Evolutionary conservation across 75 land plant species (phyloP).

Genomic region (Larix kaempferi): DNA sequence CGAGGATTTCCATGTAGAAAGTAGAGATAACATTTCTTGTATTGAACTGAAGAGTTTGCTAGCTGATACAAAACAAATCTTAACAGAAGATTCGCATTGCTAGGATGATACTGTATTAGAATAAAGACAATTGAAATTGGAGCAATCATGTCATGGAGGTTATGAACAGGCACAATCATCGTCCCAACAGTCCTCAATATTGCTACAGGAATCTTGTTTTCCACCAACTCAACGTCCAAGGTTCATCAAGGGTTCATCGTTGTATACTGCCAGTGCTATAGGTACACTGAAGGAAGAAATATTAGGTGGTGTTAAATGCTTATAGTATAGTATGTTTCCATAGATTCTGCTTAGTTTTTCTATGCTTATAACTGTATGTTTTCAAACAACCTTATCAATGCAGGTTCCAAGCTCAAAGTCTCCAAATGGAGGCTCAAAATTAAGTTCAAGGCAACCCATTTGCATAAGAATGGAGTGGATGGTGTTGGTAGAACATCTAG

Average conservation of each 20-base stretch:
- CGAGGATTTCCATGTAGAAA: not conserved
- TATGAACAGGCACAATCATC: not conserved
- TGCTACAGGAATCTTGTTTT: not conserved
- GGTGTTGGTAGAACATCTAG: constrained; percentile 25
- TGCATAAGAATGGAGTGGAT: constrained; percentile 16
- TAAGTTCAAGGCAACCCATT: constrained; percentile 6
- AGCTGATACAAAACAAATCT: constrained; percentile 6
- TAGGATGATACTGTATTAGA: not conserved
- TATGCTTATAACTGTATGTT: constrained; percentile 8
- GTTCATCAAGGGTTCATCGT: not conserved
- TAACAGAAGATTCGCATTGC: not conserved
- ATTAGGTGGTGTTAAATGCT: not conserved
- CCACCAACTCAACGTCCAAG: not conserved
- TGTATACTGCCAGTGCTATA: constrained; percentile 5
- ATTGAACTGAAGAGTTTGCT: not conserved
- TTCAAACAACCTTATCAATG: constrained; percentile 5
- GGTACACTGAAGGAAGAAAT: not conserved
- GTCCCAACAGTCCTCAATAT: not conserved
- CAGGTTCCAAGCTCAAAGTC: constrained; percentile 10
- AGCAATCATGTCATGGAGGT: constrained; percentile 3
- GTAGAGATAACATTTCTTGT: not conserved
- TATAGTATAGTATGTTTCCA: not conserved
- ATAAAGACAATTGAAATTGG: constrained; percentile 5
- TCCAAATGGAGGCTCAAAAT: constrained; percentile 15
- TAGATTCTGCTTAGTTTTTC: not conserved